These are phyloP conservation scores for Termitomyces sp. DNA, from an alignment of 768 basidiomycete species.

Conservation along the genomic window DNA sequence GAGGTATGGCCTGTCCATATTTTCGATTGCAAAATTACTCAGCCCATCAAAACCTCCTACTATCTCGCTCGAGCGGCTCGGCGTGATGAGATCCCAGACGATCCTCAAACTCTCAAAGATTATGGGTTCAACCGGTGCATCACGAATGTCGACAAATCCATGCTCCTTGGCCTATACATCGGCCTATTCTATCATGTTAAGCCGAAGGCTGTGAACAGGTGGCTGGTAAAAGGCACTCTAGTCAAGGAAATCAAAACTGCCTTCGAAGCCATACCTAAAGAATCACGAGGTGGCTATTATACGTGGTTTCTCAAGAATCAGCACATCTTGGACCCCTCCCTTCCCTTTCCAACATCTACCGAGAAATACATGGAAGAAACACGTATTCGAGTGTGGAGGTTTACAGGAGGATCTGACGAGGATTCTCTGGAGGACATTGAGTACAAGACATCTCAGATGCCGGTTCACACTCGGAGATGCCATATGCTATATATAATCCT, in stretches of 20 bases:
- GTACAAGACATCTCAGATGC: not conserved
- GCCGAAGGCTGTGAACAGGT: constrained; percentile 24
- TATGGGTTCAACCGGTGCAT: constrained; percentile 28
- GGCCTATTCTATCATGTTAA: constrained; percentile 21
- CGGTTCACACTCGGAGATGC: constrained; percentile 1
- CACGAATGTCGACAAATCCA: constrained; percentile 7
- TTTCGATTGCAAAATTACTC: constrained; percentile 23
- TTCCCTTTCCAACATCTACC: not conserved
- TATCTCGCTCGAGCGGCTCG: constrained; percentile 24
- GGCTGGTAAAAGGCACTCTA: constrained; percentile 26
- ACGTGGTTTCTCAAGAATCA: constrained; percentile 32
- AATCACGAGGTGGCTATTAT: constrained; percentile 23
- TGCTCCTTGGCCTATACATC: constrained; percentile 26
- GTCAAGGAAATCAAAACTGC: constrained; percentile 25
- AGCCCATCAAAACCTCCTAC: constrained; percentile 25
- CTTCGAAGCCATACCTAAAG: constrained; percentile 19
- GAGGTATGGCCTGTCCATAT: constrained; percentile 25
- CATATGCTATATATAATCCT: not conserved
- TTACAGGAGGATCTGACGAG: constrained; percentile 7
- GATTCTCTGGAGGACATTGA: constrained; percentile 3
- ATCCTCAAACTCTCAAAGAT: constrained; percentile 26
- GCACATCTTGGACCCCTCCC: constrained; percentile 19
- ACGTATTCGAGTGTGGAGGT: constrained; percentile 8
- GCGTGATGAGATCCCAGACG: constrained; percentile 20
- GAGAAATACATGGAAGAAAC: constrained; percentile 4